Conservation (phyloP, 169 alveolate species). For the Plasmodium fragile region DNA sequence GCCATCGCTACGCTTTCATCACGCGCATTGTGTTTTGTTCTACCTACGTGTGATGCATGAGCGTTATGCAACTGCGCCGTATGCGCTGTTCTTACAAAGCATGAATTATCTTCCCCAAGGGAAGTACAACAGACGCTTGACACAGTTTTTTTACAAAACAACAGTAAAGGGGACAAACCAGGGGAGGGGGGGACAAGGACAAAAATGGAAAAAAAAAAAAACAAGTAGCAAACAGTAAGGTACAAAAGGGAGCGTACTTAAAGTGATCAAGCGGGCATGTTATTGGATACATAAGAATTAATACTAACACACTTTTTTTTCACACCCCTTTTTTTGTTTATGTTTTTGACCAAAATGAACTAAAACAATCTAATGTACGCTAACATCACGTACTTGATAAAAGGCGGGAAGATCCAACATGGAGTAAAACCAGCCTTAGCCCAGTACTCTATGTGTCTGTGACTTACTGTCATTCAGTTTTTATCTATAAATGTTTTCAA, state of each 20-base stretch:
- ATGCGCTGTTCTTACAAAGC: background rate
- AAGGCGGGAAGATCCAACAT: constrained; percentile 5
- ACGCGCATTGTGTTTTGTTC: background rate
- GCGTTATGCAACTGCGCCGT: background rate
- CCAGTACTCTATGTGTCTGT: constrained; percentile 24
- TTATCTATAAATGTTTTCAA: background rate
- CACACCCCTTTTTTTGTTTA: background rate
- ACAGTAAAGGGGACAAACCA: background rate
- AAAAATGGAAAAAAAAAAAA: background rate
- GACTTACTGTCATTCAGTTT: constrained; percentile 1
- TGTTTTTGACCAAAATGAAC: background rate
- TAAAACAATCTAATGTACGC: background rate
- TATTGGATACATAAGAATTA: background rate
- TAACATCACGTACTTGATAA: background rate
- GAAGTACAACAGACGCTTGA: background rate
- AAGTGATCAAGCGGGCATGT: background rate
- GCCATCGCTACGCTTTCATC: background rate
- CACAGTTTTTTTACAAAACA: background rate
- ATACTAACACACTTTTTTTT: background rate
- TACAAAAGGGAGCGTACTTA: background rate
- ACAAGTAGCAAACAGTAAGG: background rate
- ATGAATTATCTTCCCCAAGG: background rate
- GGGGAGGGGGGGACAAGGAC: background rate
- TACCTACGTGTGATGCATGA: background rate
- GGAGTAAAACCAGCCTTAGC: background rate